Conservation (phyloP, 2,329 filamentous ascomycete genomes). For the Pseudocercospora fijiensis region DNA sequence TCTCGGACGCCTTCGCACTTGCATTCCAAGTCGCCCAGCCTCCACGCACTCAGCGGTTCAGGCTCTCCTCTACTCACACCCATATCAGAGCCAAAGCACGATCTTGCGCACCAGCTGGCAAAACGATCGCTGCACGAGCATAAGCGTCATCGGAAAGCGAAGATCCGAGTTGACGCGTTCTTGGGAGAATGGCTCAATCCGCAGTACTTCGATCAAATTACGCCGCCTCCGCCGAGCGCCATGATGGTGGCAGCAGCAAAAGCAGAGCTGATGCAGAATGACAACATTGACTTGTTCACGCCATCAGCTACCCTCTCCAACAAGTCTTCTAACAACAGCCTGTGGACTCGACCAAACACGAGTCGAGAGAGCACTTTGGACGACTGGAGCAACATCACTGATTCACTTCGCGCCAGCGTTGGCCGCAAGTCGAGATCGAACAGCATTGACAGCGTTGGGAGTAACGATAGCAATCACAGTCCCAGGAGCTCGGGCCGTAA, state of each 20-base stretch:
- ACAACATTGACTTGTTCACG: constrained; percentile 54
- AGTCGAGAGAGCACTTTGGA: constrained; percentile 32
- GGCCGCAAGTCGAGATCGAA: constrained; percentile 42
- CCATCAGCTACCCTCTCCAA: constrained; percentile 37
- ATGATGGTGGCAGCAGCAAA: constrained; percentile 90
- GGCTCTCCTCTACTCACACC: constrained; percentile 33
- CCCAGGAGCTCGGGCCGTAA: constrained; percentile 27
- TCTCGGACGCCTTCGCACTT: constrained; percentile 32
- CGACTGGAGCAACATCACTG: constrained; percentile 33
- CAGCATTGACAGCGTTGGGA: constrained; percentile 45
- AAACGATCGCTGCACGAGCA: constrained; percentile 38
- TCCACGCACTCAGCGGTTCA: constrained; percentile 30
- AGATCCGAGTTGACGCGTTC: constrained; percentile 84
- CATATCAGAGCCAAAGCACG: constrained; percentile 41
- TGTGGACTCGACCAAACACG: constrained; percentile 50
- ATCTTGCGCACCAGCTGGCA: constrained; percentile 40
- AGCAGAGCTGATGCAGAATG: constrained; percentile 76
- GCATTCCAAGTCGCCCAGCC: constrained; percentile 36
- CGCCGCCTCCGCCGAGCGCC: constrained; percentile 71
- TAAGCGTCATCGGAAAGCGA: constrained; percentile 50
- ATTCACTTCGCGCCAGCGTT: constrained; percentile 23
- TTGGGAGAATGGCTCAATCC: constrained; percentile 93
- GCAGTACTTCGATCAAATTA: constrained; percentile 90
- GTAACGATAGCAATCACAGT: constrained; percentile 27
- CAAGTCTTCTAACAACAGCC: constrained; percentile 35